A percentile compares a stretch with the other conserved stretches of the same genome.
phyloP scores from a whole-genome alignment of 371 early-diverging fungal genomes.

The Mucor circinelloides region DNA sequence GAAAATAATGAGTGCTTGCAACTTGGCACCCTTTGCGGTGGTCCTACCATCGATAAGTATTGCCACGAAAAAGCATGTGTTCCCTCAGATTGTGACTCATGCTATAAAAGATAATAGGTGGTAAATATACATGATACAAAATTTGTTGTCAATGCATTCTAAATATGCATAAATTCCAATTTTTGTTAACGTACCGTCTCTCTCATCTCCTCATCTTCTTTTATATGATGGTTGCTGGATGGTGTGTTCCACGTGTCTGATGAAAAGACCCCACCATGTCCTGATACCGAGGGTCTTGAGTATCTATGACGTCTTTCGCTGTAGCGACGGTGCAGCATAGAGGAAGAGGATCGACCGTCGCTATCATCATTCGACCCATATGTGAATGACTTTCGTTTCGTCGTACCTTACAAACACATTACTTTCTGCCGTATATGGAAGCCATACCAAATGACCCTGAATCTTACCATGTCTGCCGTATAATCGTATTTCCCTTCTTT shows the following conservation, averaged over 20 bases:
- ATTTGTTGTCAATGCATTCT: slow-evolving; percentile 7
- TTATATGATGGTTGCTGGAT: neutral
- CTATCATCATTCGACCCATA: slow-evolving; percentile 9
- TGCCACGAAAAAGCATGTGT: slow-evolving; percentile 34
- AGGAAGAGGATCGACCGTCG: neutral
- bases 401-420: neutral
- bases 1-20: neutral
- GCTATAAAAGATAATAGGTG: neutral
- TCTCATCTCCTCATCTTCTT: slow-evolving; percentile 9
- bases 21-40: neutral
- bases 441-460: neutral
- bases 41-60: slow-evolving; percentile 31
- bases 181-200: slow-evolving; percentile 7
- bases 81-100: slow-evolving; percentile 20
- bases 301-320: slow-evolving; percentile 23
- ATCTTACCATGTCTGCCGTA: slow-evolving; percentile 23
- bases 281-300: slow-evolving; percentile 14
- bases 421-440: neutral
- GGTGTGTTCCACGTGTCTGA: slow-evolving; percentile 16
- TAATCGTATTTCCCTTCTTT: slow-evolving; percentile 27
- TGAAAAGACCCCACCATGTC: neutral
- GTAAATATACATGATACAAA: neutral
- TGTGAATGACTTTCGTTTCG: slow-evolving; percentile 21
- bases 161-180: slow-evolving; percentile 14
- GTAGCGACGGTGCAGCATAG: slow-evolving; percentile 10